These are phyloP conservation scores for Canariomyces notabilis DNA, from an alignment of 2,329 filamentous ascomycete species.

Conservation along the genomic window DNA sequence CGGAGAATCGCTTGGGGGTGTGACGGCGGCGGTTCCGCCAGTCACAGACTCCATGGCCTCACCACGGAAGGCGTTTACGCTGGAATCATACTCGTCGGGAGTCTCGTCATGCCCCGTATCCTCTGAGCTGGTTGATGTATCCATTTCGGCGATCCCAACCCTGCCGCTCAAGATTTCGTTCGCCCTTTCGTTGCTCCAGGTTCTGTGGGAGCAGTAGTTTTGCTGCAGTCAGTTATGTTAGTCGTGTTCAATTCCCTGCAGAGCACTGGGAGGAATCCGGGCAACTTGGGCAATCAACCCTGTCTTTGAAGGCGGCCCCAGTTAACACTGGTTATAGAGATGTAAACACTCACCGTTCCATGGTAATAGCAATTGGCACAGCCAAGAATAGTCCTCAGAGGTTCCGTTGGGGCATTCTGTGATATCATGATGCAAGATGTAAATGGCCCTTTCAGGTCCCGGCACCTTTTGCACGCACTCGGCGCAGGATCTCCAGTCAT, in stretches of 20 bases:
- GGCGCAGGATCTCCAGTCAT: conserved; percentile 29
- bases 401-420: conserved; percentile 7
- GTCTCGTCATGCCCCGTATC: too few species aligned
- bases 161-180: conserved; percentile 6
- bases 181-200: conserved; percentile 10
- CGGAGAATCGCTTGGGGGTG: background rate
- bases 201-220: conserved; percentile 24
- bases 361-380: conserved; percentile 32
- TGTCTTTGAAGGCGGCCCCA: too few species aligned
- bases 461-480: conserved; percentile 26
- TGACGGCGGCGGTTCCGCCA: background rate
- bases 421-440: conserved; percentile 29
- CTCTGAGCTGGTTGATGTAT: too few species aligned
- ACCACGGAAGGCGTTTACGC: background rate
- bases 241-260: too few species aligned
- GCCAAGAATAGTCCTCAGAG: conserved; percentile 13
- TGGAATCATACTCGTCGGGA: background rate
- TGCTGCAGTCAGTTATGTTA: too few species aligned
- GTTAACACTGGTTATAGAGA: too few species aligned
- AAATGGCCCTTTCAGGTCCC: conserved; percentile 26
- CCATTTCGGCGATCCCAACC: too few species aligned
- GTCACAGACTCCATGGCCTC: background rate
- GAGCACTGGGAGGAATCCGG: too few species aligned
- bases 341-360: too few species aligned
- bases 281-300: too few species aligned